Evolutionary conservation across 345 rosid genomes (phyloP), one percentile per base, ranked within the genome.

Genomic region (Camelina laxa): DNA sequence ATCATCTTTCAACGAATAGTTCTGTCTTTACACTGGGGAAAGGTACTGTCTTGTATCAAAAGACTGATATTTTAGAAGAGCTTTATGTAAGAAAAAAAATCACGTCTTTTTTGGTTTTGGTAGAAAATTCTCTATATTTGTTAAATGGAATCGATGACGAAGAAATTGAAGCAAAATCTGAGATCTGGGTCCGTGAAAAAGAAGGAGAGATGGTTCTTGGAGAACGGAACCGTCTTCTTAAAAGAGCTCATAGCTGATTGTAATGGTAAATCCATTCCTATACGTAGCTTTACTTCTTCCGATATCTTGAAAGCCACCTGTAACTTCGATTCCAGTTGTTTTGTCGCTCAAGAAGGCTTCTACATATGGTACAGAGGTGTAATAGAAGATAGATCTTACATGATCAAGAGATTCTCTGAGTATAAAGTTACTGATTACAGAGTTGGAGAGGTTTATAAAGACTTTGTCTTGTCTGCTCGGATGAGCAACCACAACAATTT

Each of bases 391-490:
- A 61, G 62, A 9, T 2, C 69, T n/a, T 62, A 50, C 53, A 12
- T 72, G 61, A 53, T 71, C 54, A 72, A 72, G 54, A 72, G 48
- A 33, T 60, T 7, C 57, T 0, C 8, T 0, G 56, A 7, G 6
- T 11, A 57, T 42, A 57, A 27, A 57, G 13, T 9, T 31, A 44
- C 7, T 4, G 57, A 0, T 16, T 7, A 30, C 35, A 17, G 22
- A 30, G 15, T 57, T 0, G 31, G 7, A n/a, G 60, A 51, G 4
- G 60, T 47, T 49, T 71, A 60, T 49, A 71, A 60, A 5, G 67
- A 60, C 4, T 10, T 60, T 21, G 75, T 60, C 75, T 21, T 60
- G 39, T 71, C 60, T 49, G 75, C 67, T 60, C 38, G 67, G 1
- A 64, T 62, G 70, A 64, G 53, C 35, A 64, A 20, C 4, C 56